Percentiles rank a stretch among this genome's conserved stretches.
These are phyloP conservation scores for Endocladia muricata DNA, from an alignment of 31 red algal genomes.

Conservation along the genomic window DNA sequence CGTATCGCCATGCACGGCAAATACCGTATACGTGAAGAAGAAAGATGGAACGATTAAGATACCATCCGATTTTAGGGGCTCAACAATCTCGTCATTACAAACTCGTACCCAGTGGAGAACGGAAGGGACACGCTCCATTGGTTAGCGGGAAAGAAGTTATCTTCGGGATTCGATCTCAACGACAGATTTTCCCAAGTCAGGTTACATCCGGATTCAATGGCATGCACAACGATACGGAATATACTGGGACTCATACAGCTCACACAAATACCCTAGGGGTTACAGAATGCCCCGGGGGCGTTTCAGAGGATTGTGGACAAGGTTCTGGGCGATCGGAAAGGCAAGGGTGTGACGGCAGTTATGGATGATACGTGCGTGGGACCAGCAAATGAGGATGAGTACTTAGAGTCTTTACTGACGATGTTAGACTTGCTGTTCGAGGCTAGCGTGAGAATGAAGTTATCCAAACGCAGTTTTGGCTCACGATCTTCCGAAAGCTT, in stretches of 20 bases:
- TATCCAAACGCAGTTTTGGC: not conserved
- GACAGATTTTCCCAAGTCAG: not conserved
- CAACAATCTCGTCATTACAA: not conserved
- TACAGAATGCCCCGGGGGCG: not conserved
- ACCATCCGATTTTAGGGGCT: not conserved
- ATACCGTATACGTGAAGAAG: not conserved
- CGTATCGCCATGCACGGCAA: not conserved
- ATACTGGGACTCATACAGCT: not conserved
- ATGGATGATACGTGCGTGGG: not conserved
- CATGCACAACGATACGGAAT: not conserved
- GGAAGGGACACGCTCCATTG: not conserved
- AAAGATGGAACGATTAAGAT: not conserved
- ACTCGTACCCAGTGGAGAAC: not conserved
- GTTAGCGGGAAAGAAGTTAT: not conserved
- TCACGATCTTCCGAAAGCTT: not conserved
- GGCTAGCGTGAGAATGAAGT: not conserved
- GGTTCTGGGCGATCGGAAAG: not conserved
- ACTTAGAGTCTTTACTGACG: not conserved
- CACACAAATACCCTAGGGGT: not conserved
- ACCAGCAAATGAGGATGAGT: not conserved
- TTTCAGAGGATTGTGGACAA: not conserved
- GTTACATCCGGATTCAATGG: not conserved
- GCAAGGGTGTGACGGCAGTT: not conserved
- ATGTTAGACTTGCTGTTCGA: not conserved
- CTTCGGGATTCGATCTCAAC: conserved; percentile 1